Evolutionary conservation across 352 stramenopile genomes (phyloP).

Genomic region (Globisporangium apiculatum): DNA sequence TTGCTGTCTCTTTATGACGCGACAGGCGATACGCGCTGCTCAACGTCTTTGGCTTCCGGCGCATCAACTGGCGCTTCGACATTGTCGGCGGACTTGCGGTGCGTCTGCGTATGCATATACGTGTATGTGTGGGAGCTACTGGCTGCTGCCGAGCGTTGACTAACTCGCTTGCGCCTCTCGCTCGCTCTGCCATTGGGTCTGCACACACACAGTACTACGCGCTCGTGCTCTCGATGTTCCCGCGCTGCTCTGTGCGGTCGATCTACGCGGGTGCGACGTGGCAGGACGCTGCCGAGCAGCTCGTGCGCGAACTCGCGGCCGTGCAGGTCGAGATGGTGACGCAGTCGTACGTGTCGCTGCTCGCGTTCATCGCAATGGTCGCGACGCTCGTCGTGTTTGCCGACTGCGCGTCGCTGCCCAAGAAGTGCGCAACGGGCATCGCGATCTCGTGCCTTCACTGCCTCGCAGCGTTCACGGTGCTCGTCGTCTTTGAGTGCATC

Average conservation of each 20-base stretch:
- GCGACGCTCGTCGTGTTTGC: constrained; percentile 57
- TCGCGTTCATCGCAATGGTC: constrained; percentile 50
- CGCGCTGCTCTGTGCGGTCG: constrained; percentile 74
- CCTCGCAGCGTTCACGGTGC: constrained; percentile 57
- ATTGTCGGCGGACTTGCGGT: constrained; percentile 83
- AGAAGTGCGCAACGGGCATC: constrained; percentile 45
- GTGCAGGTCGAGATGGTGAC: constrained; percentile 68
- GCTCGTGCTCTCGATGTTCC: constrained; percentile 90
- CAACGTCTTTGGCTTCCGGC: constrained; percentile 87
- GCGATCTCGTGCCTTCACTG: constrained; percentile 49
- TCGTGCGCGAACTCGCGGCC: constrained; percentile 43
- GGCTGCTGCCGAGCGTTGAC: background rate
- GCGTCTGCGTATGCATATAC: constrained; percentile 12
- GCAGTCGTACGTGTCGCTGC: constrained; percentile 67
- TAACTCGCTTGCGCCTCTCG: too few species aligned
- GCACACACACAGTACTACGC: constrained; percentile 70
- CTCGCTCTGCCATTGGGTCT: background rate
- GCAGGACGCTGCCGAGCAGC: constrained; percentile 28
- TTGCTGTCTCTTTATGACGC: background rate
- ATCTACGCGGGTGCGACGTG: constrained; percentile 60
- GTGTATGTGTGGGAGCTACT: too few species aligned
- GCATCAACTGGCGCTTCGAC: constrained; percentile 92
- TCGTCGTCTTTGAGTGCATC: constrained; percentile 77
- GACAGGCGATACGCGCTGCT: constrained; percentile 71
- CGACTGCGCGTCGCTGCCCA: constrained; percentile 60